Evolutionary conservation across 1,284 basidiomycete genomes (phyloP), one percentile per base, ranked within the genome.

Genomic region (Singerocomus inundabilis): DNA sequence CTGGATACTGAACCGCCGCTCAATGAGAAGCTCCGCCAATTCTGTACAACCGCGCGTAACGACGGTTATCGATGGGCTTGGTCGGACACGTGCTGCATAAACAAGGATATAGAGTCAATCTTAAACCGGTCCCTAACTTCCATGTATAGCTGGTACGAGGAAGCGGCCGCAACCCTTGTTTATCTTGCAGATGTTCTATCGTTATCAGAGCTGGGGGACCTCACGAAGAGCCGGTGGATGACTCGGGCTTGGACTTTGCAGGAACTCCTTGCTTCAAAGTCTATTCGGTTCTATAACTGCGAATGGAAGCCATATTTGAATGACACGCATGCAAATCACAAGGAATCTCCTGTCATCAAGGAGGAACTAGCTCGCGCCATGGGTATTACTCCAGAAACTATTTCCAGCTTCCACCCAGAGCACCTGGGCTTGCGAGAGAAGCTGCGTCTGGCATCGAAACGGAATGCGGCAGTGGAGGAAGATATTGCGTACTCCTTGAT

Each of bases 101-200:
- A 54, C 11, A 35, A 18, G 18, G 18, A 8, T 8, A 46, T 29
- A 8, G 6, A 42, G 5, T 11, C 10, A 4, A 37, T 36, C 12
- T n/a, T 40, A 13, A 39, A 28, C 10, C 16, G 12, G 24, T 31
- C 52, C 4, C 52, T 54, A 16, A 6, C 30, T 9, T 54, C 57
- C 10, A 57, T 57, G 55, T 57, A 48, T 15, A 52, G 37, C 21
- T 59, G 55, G 57, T 57, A 57, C 32, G 42, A 36, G 7, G 15
- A 26, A 26, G 57, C 55, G 3, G 44, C 34, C 5, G 36, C 54
- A n/a, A 57, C 51, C 0, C 36, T 46, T 4, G 42, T 47, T 6
- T 46, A 33, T 16, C 31, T 56, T 10, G 35, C 55, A 7, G 43
- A 49, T 31, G 48, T 46, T n/a, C 6, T 31, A 0, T 32, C 46